Conservation (phyloP, 176 grass and related monocot species). For the Alloteropsis semialata region DNA sequence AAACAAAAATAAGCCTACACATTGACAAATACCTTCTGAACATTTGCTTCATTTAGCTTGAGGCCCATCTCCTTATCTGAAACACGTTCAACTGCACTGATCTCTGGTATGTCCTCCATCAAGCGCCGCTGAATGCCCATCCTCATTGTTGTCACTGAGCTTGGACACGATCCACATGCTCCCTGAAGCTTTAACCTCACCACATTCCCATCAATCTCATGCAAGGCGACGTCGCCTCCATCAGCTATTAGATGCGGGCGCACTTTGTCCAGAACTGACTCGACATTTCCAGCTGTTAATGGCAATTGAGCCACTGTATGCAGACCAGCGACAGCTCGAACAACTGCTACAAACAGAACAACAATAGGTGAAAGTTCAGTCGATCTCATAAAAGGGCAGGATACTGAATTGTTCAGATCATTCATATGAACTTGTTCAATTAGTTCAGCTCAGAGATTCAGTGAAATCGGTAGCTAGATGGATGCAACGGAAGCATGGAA, state of each 20-base stretch:
- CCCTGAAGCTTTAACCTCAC: slow-evolving; percentile 75
- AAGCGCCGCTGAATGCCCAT: slow-evolving; percentile 67
- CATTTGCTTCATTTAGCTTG: slow-evolving; percentile 61
- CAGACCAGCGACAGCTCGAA: slow-evolving; percentile 42
- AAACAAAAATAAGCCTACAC: not conserved
- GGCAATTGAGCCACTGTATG: slow-evolving; percentile 43
- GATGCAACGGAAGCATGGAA: not conserved
- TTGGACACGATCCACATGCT: slow-evolving; percentile 72
- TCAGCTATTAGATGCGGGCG: slow-evolving; percentile 75
- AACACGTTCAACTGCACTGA: slow-evolving; percentile 64
- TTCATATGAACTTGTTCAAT: not conserved
- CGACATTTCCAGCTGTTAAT: slow-evolving; percentile 66
- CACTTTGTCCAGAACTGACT: slow-evolving; percentile 65
- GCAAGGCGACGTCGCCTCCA: slow-evolving; percentile 67
- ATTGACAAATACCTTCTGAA: slow-evolving; percentile 51
- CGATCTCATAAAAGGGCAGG: not conserved
- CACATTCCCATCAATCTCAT: slow-evolving; percentile 72
- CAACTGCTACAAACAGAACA: slow-evolving; percentile 32
- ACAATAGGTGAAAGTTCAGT: not conserved
- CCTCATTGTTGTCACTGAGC: slow-evolving; percentile 61
- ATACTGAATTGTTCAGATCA: not conserved
- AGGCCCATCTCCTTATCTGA: slow-evolving; percentile 55
- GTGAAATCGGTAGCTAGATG: not conserved
- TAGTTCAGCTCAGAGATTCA: not conserved
- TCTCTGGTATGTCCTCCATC: slow-evolving; percentile 79